phyloP scores from a whole-genome alignment of 2,329 filamentous ascomycete species.

The Fusarium gaditjirri region DNA sequence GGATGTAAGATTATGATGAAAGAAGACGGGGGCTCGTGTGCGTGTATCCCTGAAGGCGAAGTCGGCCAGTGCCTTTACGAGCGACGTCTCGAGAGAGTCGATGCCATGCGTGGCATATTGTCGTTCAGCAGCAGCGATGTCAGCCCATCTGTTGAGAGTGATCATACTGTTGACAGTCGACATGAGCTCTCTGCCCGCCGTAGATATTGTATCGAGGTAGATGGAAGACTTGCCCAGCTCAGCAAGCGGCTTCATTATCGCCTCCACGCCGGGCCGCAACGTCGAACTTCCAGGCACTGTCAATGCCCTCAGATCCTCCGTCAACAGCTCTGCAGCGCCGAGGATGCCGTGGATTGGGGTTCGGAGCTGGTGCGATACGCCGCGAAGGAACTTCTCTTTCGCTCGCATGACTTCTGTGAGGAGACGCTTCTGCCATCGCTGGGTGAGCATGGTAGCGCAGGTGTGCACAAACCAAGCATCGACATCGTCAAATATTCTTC shows the following conservation, averaged over 20 bases:
- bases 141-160: conserved; percentile 53
- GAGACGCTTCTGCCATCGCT: conserved; percentile 51
- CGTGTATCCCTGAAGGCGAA: conserved; percentile 7
- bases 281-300: conserved; percentile 2
- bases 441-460: conserved; percentile 52
- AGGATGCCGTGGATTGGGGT: conserved; percentile 61
- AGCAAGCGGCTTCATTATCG: conserved; percentile 2
- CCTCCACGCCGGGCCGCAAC: background rate
- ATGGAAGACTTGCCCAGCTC: conserved; percentile 8
- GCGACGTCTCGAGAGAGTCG: conserved; percentile 16
- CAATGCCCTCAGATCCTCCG: conserved; percentile 51
- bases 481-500: conserved; percentile 57
- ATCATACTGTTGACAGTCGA: conserved; percentile 58
- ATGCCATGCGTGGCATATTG: conserved; percentile 42
- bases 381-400: conserved; percentile 57
- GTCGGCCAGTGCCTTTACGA: conserved; percentile 21
- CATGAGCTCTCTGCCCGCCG: conserved; percentile 55
- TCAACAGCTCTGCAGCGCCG: conserved; percentile 51
- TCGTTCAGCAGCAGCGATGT: conserved; percentile 45
- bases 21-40: conserved; percentile 27
- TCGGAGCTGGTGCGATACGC: conserved; percentile 58
- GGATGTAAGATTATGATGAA: conserved; percentile 14
- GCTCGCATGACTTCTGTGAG: conserved; percentile 54
- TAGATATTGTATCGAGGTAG: conserved; percentile 51
- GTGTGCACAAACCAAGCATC: conserved; percentile 58